Evolutionary conservation across 202 grass and related monocot genomes (phyloP), one percentile per base, ranked within the genome.

Genomic region (Hordeum pubiflorum): DNA sequence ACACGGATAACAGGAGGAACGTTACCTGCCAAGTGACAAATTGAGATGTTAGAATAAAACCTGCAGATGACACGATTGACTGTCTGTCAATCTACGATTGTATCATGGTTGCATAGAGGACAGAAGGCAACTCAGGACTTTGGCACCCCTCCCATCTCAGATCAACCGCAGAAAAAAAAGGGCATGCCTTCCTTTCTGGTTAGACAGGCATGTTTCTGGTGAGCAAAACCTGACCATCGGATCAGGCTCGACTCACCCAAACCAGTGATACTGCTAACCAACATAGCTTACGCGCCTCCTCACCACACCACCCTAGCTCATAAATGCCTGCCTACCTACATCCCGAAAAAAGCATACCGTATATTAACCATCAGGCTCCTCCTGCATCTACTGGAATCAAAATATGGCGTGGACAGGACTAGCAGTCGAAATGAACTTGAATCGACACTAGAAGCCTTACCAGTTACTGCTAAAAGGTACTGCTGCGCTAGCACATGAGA

Each of bases 21-120:
- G 37, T 23, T 13, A 15, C 23, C 67, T 68, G 67, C 23, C 67
- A 77, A 78, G 24, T 66, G 2, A 41, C 38, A 37, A 55, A 85
- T 72, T 2, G 5, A 73, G 80, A 58, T 22, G 38, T 79, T 79
- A 68, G 60, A 59, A 67, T 9, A 75, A 41, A 73, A 73, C 11
- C 67, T 3, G 17, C 34, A 20, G 62, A 58, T 36, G 4, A 29
- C 31, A 52, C 1, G 58, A 58, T 58, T 12, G 70, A 18, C 43
- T 21, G 68, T 48, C 3, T 36, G 43, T 50, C 18, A 10, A 76
- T 33, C 44, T 37, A 43, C 21, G 0, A 68, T 18, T 64, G 38
- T 7, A 58, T 7, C 8, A 13, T 65, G 60, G 11, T 68, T 33
- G 59, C 44, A 8, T 46, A 76, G 20, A 26, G 18, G 72, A 11